Conservation (phyloP, 192 early-diverging fungal species). For the Funneliformis geosporum region DNA sequence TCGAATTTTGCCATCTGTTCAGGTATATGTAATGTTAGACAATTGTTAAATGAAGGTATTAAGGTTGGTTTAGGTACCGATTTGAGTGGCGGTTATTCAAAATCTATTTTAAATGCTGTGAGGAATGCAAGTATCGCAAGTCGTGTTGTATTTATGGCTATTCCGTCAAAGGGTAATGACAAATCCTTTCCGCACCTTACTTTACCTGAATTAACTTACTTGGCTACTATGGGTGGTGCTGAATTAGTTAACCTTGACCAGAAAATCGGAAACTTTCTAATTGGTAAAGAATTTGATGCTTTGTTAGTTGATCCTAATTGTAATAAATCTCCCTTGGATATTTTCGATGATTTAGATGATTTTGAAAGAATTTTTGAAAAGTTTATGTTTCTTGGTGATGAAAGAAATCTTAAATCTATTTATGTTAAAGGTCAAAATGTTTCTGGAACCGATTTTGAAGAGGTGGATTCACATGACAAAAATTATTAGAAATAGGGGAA, state of each 20-base stretch:
- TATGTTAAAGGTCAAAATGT: slow-evolving; percentile 74
- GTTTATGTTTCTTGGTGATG: slow-evolving; percentile 91
- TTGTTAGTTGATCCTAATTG: slow-evolving; percentile 63
- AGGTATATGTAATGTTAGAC: slow-evolving; percentile 80
- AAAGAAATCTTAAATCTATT: slow-evolving; percentile 78
- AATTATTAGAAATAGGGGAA: neutral
- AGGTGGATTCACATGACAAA: neutral
- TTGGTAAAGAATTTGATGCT: slow-evolving; percentile 93
- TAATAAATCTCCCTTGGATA: slow-evolving; percentile 55
- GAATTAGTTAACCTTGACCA: slow-evolving; percentile 71
- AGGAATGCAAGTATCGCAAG: slow-evolving; percentile 76
- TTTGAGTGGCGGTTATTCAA: slow-evolving; percentile 85
- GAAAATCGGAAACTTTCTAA: slow-evolving; percentile 78
- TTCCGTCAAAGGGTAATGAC: slow-evolving; percentile 28
- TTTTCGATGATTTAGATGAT: slow-evolving; percentile 61
- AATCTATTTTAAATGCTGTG: slow-evolving; percentile 86
- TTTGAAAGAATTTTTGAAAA: slow-evolving; percentile 71
- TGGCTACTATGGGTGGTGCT: slow-evolving; percentile 93
- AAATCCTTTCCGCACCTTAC: slow-evolving; percentile 53
- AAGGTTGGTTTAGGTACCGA: slow-evolving; percentile 95
- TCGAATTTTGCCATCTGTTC: slow-evolving; percentile 86
- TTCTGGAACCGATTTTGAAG: slow-evolving; percentile 28
- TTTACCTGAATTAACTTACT: slow-evolving; percentile 73
- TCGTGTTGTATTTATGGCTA: slow-evolving; percentile 51
- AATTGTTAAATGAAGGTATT: slow-evolving; percentile 67